Evolutionary conservation across 2,329 filamentous ascomycete genomes (phyloP), one percentile per base, ranked within the genome.

Genomic region (Pseudocercospora eumusae): DNA sequence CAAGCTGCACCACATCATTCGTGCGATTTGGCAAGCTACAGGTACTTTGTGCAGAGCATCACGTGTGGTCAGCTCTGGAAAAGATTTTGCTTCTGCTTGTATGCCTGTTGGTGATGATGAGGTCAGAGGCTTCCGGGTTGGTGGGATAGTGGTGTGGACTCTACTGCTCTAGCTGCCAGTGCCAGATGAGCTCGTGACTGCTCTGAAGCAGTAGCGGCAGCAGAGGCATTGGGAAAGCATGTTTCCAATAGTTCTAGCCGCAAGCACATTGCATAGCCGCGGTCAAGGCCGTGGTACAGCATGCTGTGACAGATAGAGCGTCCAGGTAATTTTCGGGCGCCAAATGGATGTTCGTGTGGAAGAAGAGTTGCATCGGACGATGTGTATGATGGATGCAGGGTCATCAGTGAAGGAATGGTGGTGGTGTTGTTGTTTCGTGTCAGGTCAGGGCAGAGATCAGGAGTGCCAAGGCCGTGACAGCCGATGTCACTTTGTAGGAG

Each of bases 321-420:
- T 9, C 49, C 25, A 21, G 11, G 49, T 15, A 21, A 20, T n/a
- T 33, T 4, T 33, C 18, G n/a, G 49, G 49, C 45, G 45, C 45
- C 45, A 20, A 21, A 21, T 44, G 40, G 15, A 20, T n/a, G n/a
- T n/a, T n/a, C n/a, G n/a, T n/a, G 28, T 31, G 60, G 56, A 49
- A 28, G 60, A 59, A 40, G n/a, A n/a, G n/a, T n/a, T n/a, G n/a
- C 25, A 47, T 58, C 54, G 47, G 60, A 40, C 56, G 61, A 63
- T 56, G 56, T 62, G 60, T 56, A 59, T 40, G 21, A 28, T 25
- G 45, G 8, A 53, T 53, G 49, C 49, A 53, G 49, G 49, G 49
- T 44, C n/a, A n/a, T 44, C n/a, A 44, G n/a, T 44, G 6, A 44
- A 21, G 40, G 20, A 44, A 44, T 21, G n/a, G n/a, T n/a, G n/a